Base-by-base conservation (phyloP, 1,139 yeast genomes). In the Suhomyces yuchorum region DNA sequence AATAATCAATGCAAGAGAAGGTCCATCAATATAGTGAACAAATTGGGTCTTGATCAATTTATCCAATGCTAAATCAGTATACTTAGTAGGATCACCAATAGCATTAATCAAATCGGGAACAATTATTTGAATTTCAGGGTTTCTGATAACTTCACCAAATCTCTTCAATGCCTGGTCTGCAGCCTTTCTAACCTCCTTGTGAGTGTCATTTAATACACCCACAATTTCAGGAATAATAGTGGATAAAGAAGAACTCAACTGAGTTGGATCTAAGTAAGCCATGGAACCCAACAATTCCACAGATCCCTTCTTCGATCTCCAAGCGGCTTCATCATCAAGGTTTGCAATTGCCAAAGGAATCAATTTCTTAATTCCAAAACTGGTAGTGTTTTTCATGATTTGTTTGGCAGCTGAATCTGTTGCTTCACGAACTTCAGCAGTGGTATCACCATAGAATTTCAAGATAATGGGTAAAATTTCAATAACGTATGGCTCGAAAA, bases 231-330 rank as follows among this genome's bases (percentile, higher is more conserved):
- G 99, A 52, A 93, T 89, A 68, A 93, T 92, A 0, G 84, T 82
- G 0, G 97, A 88, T 58, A 93, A 75, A 1, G 97, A 90, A 0
- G 92, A 81, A 4, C 98, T 90, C 57, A 95, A 77, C 65, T 93
- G 99, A 2, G 95, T 80, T 5, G 99, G 99, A 61, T 93, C 97
- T 55, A 95, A 77, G 64, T 92, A 93, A 0, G 99, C 99, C 99
- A 93, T 95, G 23, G 97, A 85, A 67, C 99, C 99, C 43, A 93
- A 77, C 51, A 93, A 73, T 62, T 95, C 99, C 26, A 93, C 99
- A 6, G 98, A 90, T 11, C 98, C 99, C 68, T 92, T 90, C 69
- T 93, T 93, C 1, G 96, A 84, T 71, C 99, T 82, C 99, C 99
- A 93, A 0, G 96, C 87, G 49, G 86, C 84, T 55, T 90, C 96